Percentiles rank a stretch among this genome's conserved stretches.
Evolutionary conservation across 768 basidiomycete genomes (phyloP).

Genomic region (Tricholoma terreum): DNA sequence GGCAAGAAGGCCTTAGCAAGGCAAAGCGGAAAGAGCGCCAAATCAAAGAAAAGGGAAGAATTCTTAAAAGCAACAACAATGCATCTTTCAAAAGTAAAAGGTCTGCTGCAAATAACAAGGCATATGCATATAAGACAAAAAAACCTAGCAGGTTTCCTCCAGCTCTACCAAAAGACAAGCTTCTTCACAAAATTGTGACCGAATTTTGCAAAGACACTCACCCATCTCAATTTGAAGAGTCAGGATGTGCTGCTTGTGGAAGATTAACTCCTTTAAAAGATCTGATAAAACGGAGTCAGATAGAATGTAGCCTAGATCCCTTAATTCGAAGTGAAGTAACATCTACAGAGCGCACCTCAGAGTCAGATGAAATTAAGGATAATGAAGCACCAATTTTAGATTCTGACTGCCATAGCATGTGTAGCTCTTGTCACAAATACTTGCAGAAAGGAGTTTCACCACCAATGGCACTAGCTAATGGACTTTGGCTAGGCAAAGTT

Average conservation of each 20-base stretch:
- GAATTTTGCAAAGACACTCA: no score
- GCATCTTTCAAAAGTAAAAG: background rate
- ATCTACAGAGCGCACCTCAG: background rate
- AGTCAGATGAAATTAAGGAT: background rate
- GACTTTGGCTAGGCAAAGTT: conserved; percentile 35
- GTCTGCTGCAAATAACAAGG: background rate
- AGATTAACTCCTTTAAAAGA: background rate
- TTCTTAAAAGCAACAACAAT: background rate
- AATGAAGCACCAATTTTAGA: background rate
- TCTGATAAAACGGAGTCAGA: background rate
- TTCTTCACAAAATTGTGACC: no score
- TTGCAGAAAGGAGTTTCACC: no score
- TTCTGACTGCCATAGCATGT: conserved; percentile 1
- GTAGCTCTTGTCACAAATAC: conserved; percentile 2
- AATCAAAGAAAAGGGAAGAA: background rate
- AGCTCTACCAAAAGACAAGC: background rate
- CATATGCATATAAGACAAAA: background rate
- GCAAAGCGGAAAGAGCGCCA: background rate
- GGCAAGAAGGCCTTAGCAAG: background rate
- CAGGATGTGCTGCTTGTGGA: no score
- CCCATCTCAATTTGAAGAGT: no score
- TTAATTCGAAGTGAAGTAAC: background rate
- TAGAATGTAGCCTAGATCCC: background rate
- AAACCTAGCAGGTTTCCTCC: background rate
- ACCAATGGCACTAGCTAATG: conserved; percentile 24